Base-by-base conservation (phyloP, 2,329 filamentous ascomycete genomes). In the Exophiala oligosperma region DNA sequence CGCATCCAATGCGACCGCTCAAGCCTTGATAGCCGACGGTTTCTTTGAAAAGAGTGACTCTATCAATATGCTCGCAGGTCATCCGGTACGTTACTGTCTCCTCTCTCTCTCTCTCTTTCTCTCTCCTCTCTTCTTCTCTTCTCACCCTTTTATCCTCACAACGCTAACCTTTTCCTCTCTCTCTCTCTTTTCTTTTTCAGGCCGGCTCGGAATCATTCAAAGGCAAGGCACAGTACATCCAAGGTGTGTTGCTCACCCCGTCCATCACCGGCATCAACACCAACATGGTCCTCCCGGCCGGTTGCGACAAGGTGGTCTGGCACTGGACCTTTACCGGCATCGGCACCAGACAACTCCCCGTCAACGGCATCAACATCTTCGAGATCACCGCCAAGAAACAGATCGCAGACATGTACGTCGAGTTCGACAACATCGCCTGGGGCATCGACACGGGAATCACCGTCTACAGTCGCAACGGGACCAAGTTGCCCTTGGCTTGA, bases 21-120 rank as follows among this genome's bases (percentile, higher is more conserved):
- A 63, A 37, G 61, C 61, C 2, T 51, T 64, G 38, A 38, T 65
- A 23, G 57, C 55, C 12, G 56, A 60, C 26, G 48, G 40, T 11
- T 63, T 61, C 49, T 54, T 60, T 46, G 60, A 64, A 29, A 64
- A 56, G 23, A 57, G 57, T 1, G 63, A 65, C 52, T 64, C 63
- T 1, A 65, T 65, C 59, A 65, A 65, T 48, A 62, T 60, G 26
- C 54, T 64, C 24, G 56, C 58, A 44, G 56, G 54, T 6, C 46
- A 53, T 38, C 61, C 61, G 2, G 62, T 63, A 62, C 17, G 57
- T 54, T 12, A 4, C 24, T 14, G 17, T 29, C 21, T 47, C 5
- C 21, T 21, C 24, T 12, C 6, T n/a, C 12, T 11, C 44, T n/a
- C 17, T 17, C 17, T 17, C 17, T 17, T 1, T 17, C 17, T 17